A percentile compares a stretch with the other conserved stretches of the same genome.
Conservation (phyloP, 805 yeast genomes). For the Ogataea minuta region DNA sequence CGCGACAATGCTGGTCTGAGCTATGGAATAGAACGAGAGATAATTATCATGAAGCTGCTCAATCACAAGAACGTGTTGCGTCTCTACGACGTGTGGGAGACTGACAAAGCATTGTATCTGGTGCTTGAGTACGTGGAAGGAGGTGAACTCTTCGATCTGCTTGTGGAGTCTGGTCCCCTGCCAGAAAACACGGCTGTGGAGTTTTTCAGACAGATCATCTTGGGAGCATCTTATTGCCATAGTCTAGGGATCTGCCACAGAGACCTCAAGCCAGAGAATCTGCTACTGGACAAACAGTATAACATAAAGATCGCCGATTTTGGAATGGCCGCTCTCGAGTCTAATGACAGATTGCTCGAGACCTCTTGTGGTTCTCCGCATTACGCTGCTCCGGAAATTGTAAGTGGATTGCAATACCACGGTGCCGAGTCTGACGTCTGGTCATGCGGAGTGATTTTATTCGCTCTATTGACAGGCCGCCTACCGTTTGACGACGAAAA, state of each 20-base stretch:
- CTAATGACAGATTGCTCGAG: slow-evolving; percentile 75
- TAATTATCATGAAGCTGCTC: slow-evolving; percentile 78
- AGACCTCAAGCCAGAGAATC: slow-evolving; percentile 78
- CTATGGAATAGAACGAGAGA: slow-evolving; percentile 84
- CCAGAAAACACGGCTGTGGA: slow-evolving; percentile 87
- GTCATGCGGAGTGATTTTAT: slow-evolving; percentile 96
- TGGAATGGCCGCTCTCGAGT: slow-evolving; percentile 97
- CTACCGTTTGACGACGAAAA: slow-evolving; percentile 97
- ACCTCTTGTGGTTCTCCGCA: slow-evolving; percentile 99
- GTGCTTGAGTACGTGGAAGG: slow-evolving; percentile 96
- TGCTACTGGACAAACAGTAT: slow-evolving; percentile 73
- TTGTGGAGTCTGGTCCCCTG: slow-evolving; percentile 83
- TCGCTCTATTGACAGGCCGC: slow-evolving; percentile 92
- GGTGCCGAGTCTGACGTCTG: slow-evolving; percentile 97
- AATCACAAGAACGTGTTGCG: slow-evolving; percentile 79
- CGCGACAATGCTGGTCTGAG: slow-evolving; percentile 58
- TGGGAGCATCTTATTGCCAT: slow-evolving; percentile 67
- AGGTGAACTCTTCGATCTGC: slow-evolving; percentile 90
- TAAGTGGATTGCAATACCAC: slow-evolving; percentile 90
- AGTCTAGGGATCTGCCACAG: slow-evolving; percentile 70
- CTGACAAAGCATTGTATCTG: slow-evolving; percentile 75
- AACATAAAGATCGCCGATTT: slow-evolving; percentile 97
- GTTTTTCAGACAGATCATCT: slow-evolving; percentile 72
- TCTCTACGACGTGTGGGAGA: slow-evolving; percentile 84
- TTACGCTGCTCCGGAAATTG: slow-evolving; percentile 97